A percentile compares a stretch with the other conserved stretches of the same genome.
These are phyloP conservation scores for Yamadazyma kitorensis DNA, from an alignment of 805 yeast species.

Conservation along the genomic window DNA sequence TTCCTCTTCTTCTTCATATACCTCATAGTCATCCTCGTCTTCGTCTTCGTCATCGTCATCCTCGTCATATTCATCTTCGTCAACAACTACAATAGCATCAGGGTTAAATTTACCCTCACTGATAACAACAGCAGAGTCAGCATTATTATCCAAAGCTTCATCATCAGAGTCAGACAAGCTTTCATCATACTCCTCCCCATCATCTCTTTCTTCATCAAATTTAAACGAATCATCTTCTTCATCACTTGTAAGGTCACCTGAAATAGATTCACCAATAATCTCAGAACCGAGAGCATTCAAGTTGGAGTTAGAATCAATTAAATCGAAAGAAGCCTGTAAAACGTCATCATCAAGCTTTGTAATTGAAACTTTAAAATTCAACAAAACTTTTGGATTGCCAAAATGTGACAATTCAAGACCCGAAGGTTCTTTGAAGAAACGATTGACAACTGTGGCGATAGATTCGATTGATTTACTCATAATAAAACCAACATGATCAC, in stretches of 20 bases:
- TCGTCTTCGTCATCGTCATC: constrained; percentile 13
- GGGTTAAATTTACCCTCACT: neutral
- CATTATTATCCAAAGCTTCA: neutral
- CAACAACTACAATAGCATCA: neutral
- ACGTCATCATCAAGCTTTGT: no score
- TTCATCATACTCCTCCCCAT: neutral
- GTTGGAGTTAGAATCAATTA: no score
- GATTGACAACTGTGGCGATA: neutral
- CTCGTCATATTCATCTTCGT: constrained; percentile 5
- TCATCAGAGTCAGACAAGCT: neutral
- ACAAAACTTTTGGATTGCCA: constrained; percentile 18
- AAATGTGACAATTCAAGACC: constrained; percentile 19
- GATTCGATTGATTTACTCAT: constrained; percentile 23
- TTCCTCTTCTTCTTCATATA: neutral
- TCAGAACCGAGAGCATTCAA: no score
- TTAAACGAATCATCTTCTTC: constrained; percentile 2
- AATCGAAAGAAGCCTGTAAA: no score
- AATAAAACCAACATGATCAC: constrained; percentile 35
- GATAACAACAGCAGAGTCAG: neutral
- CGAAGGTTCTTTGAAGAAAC: neutral
- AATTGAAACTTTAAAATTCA: constrained; percentile 2
- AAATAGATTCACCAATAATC: constrained; percentile 2
- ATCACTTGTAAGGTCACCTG: constrained; percentile 4
- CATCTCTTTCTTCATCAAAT: constrained; percentile 3
- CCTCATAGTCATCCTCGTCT: neutral